phyloP scores from a whole-genome alignment of 805 yeast genomes.

The Candida chauliodis region DNA sequence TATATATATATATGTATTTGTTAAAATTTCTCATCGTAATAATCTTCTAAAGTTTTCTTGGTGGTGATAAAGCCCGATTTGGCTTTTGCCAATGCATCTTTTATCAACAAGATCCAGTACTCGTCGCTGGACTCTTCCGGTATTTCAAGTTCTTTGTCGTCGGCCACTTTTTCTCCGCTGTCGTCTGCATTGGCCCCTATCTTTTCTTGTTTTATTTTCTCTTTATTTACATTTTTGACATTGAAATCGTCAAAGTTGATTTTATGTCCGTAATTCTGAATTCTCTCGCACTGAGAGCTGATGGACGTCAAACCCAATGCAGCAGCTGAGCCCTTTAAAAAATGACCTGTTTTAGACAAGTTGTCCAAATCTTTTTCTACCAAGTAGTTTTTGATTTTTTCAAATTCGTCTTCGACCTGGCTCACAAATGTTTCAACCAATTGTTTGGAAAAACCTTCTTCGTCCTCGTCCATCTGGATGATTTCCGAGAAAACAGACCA shows the following conservation, averaged over 20 bases:
- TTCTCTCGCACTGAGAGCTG: conserved; percentile 85
- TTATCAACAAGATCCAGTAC: conserved; percentile 42
- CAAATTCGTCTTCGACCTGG: conserved; percentile 80
- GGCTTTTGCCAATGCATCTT: conserved; percentile 52
- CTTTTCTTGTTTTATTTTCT: conserved; percentile 4
- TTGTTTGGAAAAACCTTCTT: conserved; percentile 79
- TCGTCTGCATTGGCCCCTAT: background rate
- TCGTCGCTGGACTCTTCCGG: conserved; percentile 23
- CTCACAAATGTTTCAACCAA: conserved; percentile 82
- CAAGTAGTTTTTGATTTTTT: conserved; percentile 61
- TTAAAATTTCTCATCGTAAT: conserved; percentile 29
- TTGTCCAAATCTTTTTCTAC: conserved; percentile 46
- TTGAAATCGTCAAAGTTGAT: conserved; percentile 32
- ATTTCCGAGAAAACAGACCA: conserved; percentile 88
- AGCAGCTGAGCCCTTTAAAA: conserved; percentile 92
- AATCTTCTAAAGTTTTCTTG: conserved; percentile 48
- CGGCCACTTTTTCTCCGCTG: background rate
- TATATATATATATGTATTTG: background rate
- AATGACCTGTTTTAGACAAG: conserved; percentile 81
- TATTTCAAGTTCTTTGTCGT: background rate
- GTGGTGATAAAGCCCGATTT: conserved; percentile 49
- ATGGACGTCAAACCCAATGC: conserved; percentile 83
- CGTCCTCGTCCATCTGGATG: conserved; percentile 94
- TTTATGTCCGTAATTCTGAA: conserved; percentile 81
- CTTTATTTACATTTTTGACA: conserved; percentile 9